These are phyloP conservation scores for Amanita rubescens DNA, from an alignment of 768 basidiomycete species.

Conservation along the genomic window DNA sequence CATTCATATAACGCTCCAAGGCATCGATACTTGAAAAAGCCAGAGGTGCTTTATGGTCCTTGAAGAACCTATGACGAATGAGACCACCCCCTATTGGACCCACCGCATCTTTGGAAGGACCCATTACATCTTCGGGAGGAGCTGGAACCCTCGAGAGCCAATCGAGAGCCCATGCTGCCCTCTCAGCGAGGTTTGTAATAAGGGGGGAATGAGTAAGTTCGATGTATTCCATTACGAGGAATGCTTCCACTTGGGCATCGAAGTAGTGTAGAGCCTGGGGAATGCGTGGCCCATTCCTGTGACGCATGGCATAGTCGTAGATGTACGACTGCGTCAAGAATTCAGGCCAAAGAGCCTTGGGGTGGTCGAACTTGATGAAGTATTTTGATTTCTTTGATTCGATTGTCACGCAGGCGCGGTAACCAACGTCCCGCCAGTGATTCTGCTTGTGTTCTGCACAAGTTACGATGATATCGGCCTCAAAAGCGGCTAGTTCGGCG, in stretches of 20 bases:
- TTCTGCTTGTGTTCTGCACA: too few species aligned
- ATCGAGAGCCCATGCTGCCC: slow-evolving; percentile 15
- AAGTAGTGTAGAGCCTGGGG: too few species aligned
- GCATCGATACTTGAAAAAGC: too few species aligned
- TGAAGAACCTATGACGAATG: slow-evolving; percentile 10
- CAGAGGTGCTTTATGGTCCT: not conserved
- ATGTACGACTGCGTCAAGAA: slow-evolving; percentile 15
- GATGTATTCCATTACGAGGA: slow-evolving; percentile 22
- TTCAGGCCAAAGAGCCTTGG: slow-evolving; percentile 9
- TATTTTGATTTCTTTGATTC: too few species aligned
- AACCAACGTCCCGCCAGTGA: too few species aligned
- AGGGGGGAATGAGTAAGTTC: too few species aligned
- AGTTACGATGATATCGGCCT: too few species aligned
- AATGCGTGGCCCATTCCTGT: slow-evolving; percentile 16
- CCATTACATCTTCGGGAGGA: slow-evolving; percentile 14
- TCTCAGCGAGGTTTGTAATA: slow-evolving; percentile 12
- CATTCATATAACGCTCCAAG: too few species aligned
- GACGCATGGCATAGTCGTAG: slow-evolving; percentile 12
- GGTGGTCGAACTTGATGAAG: not conserved
- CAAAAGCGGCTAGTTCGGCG: not conserved
- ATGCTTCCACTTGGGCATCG: slow-evolving; percentile 10
- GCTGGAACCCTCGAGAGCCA: slow-evolving; percentile 18
- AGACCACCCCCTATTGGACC: slow-evolving; percentile 3
- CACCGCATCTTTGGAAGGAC: too few species aligned
- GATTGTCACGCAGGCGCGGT: too few species aligned